Conservation (phyloP, 2,329 filamentous ascomycete genomes). For the Fusarium coffeatum region DNA sequence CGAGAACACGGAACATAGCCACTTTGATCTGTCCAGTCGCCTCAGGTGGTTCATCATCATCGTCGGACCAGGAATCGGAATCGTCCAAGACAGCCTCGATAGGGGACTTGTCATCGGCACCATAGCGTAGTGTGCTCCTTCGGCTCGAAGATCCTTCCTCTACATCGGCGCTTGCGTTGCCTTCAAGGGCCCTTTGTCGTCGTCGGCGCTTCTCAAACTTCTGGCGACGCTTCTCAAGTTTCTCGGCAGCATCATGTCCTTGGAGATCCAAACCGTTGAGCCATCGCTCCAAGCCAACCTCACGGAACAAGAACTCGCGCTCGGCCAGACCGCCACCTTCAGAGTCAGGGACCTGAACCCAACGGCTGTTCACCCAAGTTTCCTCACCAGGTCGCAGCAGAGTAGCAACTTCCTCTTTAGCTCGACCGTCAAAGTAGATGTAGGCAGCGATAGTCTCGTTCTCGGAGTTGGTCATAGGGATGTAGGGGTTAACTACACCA, state of each 20-base stretch:
- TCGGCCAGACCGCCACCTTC: conserved; percentile 96
- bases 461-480: conserved; percentile 89
- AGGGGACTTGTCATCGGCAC: conserved; percentile 78
- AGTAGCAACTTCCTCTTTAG: conserved; percentile 97
- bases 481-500: conserved; percentile 81
- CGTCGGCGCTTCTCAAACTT: conserved; percentile 78
- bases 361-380: conserved; percentile 98
- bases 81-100: conserved; percentile 76
- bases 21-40: conserved; percentile 98
- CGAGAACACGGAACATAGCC: conserved; percentile 92
- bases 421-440: conserved; percentile 96
- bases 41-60: conserved; percentile 91
- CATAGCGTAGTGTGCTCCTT: conserved; percentile 79
- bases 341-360: conserved; percentile 91
- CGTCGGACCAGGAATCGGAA: conserved; percentile 79
- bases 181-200: conserved; percentile 66
- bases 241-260: conserved; percentile 89
- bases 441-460: conserved; percentile 99
- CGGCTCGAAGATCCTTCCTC: conserved; percentile 58
- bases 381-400: conserved; percentile 92
- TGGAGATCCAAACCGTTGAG: conserved; percentile 96
- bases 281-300: conserved; percentile 96
- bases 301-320: conserved; percentile 95
- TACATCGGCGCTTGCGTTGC: conserved; percentile 49
- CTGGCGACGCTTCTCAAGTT: conserved; percentile 86